phyloP scores from a whole-genome alignment of 2,329 filamentous ascomycete species.

The Annulohypoxylon truncatum region DNA sequence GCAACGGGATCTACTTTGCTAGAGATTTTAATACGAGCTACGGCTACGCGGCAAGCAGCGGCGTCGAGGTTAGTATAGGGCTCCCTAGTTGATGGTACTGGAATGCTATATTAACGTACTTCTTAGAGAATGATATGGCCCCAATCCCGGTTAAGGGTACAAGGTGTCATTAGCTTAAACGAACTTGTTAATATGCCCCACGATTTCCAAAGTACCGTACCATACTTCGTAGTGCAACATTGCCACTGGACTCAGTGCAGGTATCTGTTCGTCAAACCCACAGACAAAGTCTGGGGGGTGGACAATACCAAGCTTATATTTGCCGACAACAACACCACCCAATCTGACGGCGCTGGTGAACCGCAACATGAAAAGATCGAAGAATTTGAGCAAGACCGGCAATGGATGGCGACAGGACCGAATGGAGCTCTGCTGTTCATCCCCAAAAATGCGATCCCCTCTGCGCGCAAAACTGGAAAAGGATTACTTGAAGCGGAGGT shows the following conservation, averaged over 20 bases:
- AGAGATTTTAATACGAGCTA: slow-evolving; percentile 66
- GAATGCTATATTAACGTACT: not conserved
- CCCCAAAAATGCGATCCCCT: slow-evolving; percentile 51
- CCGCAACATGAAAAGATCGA: not conserved
- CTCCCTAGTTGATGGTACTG: not conserved
- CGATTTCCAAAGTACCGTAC: slow-evolving; percentile 65
- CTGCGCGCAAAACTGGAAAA: not conserved
- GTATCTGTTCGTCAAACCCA: slow-evolving; percentile 74
- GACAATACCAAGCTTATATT: not conserved
- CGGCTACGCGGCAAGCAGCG: slow-evolving; percentile 55
- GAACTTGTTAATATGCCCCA: slow-evolving; percentile 82
- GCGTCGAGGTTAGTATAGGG: not conserved
- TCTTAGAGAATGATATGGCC: slow-evolving; percentile 64
- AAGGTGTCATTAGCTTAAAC: slow-evolving; percentile 76
- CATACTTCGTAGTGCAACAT: slow-evolving; percentile 78
- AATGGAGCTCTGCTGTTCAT: slow-evolving; percentile 41
- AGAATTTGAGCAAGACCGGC: slow-evolving; percentile 44
- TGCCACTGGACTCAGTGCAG: slow-evolving; percentile 91
- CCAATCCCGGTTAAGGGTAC: slow-evolving; percentile 71
- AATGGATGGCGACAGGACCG: slow-evolving; percentile 34
- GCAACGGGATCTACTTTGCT: slow-evolving; percentile 86
- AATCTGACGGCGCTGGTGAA: not conserved
- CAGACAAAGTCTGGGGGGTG: not conserved
- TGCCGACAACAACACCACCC: not conserved
- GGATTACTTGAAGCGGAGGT: slow-evolving; percentile 20